A percentile compares a stretch with the other conserved stretches of the same genome.
Conservation (phyloP, 2,329 filamentous ascomycete species). For the Clarireedia paspali region DNA sequence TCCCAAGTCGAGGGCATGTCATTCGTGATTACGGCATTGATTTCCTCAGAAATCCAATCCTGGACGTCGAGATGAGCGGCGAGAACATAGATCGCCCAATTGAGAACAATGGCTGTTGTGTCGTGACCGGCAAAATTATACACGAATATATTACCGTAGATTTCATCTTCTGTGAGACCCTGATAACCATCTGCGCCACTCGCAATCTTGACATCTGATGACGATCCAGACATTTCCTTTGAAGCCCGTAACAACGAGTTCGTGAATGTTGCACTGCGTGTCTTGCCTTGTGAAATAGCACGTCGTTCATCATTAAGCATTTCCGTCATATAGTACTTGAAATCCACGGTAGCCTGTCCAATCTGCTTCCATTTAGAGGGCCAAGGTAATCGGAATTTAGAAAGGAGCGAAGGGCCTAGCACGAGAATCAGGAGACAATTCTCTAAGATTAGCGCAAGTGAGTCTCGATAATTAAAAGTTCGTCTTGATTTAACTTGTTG, state of each 20-base stretch:
- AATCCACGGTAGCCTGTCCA: neutral
- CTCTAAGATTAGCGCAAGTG: neutral
- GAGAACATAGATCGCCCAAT: slow-evolving; percentile 22
- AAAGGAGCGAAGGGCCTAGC: neutral
- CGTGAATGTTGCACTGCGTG: neutral
- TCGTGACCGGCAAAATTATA: slow-evolving; percentile 29
- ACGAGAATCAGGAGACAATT: neutral
- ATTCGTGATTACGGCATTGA: slow-evolving; percentile 21
- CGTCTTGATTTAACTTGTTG: neutral
- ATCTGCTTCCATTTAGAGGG: neutral
- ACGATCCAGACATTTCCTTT: neutral
- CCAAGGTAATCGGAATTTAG: neutral
- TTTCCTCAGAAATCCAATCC: slow-evolving; percentile 19
- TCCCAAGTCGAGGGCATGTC: slow-evolving; percentile 26
- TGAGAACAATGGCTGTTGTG: slow-evolving; percentile 26
- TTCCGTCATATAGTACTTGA: neutral
- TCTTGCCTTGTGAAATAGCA: neutral
- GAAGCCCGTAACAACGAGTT: slow-evolving; percentile 2
- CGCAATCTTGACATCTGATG: neutral
- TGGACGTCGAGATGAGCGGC: slow-evolving; percentile 17
- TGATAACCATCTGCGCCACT: neutral
- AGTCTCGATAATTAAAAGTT: neutral
- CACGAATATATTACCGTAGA: slow-evolving; percentile 28
- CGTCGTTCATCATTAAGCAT: neutral
- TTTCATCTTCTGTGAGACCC: slow-evolving; percentile 29